A percentile compares a stretch with the other conserved stretches of the same genome.
Conservation (phyloP, 1,139 yeast genomes). For the Tardiomyces depauwii region DNA sequence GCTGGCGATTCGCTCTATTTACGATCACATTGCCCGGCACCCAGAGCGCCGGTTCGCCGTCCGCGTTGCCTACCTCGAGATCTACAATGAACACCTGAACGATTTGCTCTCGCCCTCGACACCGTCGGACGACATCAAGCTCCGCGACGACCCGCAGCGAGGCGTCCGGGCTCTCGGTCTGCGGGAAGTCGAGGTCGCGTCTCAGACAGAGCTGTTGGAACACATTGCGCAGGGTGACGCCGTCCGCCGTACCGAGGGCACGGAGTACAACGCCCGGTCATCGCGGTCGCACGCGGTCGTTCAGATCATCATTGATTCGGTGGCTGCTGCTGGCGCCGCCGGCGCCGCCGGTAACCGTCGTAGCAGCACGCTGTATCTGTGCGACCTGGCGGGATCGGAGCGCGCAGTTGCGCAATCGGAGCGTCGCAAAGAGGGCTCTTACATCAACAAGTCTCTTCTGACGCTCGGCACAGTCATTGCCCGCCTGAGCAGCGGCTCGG, state of each 20-base stretch:
- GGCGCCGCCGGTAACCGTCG: conserved; percentile 25
- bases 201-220: conserved; percentile 49
- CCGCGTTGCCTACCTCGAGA: conserved; percentile 68
- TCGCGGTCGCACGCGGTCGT: conserved; percentile 90
- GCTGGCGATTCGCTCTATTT: conserved; percentile 58
- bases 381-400: conserved; percentile 96
- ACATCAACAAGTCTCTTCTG: conserved; percentile 76
- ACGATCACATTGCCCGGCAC: conserved; percentile 34
- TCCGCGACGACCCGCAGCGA: conserved; percentile 61
- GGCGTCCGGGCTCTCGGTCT: conserved; percentile 78
- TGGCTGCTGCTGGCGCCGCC: conserved; percentile 28
- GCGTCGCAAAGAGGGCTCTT: conserved; percentile 86
- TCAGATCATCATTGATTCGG: conserved; percentile 49
- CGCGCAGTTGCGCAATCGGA: conserved; percentile 74
- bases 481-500: conserved; percentile 34
- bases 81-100: conserved; percentile 75
- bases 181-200: conserved; percentile 43
- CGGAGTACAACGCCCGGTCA: conserved; percentile 74
- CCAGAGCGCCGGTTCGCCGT: conserved; percentile 30
- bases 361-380: conserved; percentile 61
- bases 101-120: conserved; percentile 43
- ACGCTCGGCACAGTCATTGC: conserved; percentile 87
- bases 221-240: conserved; percentile 61
- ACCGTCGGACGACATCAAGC: conserved; percentile 42
- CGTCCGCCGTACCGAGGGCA: conserved; percentile 71